Evolutionary conservation across 345 rosid genomes (phyloP).

Genomic region (Camelina laxa): DNA sequence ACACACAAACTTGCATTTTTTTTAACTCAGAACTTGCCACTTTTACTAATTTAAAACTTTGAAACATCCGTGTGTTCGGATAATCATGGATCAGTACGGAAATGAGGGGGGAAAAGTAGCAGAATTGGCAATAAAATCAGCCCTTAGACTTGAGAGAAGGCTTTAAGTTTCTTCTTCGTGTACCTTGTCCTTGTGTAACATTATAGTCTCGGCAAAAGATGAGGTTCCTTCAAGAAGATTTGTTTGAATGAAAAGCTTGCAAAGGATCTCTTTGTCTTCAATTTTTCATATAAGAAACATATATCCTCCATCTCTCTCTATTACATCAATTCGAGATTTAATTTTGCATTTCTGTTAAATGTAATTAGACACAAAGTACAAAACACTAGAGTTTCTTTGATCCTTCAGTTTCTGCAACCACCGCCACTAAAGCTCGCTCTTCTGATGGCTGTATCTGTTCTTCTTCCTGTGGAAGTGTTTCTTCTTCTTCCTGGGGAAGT

Average conservation of each 20-base stretch:
- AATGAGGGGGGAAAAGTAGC: background rate
- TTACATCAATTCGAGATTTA: background rate
- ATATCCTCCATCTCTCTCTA: background rate
- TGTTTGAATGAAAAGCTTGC: background rate
- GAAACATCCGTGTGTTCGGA: background rate
- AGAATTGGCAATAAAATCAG: background rate
- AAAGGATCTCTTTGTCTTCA: background rate
- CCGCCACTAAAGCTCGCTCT: conserved; percentile 33
- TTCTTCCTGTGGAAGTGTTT: background rate
- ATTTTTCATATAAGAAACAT: background rate
- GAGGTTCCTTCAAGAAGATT: background rate
- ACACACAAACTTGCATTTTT: background rate
- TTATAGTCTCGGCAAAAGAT: background rate
- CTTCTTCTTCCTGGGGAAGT: conserved; percentile 9
- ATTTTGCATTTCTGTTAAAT: conserved; percentile 21
- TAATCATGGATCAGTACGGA: background rate
- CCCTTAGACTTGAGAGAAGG: background rate
- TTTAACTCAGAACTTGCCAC: background rate
- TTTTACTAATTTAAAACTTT: background rate
- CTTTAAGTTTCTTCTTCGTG: background rate
- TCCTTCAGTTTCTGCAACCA: conserved; percentile 39
- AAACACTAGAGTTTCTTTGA: conserved; percentile 27
- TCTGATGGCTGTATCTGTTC: conserved; percentile 32
- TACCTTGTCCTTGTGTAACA: background rate
- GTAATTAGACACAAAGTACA: conserved; percentile 4